phyloP scores from a whole-genome alignment of 768 basidiomycete genomes.

The Daedaleopsis sinensis region DNA sequence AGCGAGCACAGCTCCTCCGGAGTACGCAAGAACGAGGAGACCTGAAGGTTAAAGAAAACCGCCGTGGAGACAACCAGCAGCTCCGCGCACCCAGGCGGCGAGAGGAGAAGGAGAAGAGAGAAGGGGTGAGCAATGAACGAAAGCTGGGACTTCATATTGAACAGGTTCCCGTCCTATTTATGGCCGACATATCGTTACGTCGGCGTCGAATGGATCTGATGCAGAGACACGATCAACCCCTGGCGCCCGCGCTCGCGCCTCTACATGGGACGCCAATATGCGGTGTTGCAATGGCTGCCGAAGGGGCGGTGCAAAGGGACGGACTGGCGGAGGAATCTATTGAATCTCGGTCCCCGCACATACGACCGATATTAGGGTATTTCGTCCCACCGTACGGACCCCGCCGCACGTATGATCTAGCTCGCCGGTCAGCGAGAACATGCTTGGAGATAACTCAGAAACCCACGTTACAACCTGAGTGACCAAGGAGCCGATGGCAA shows the following conservation, averaged over 20 bases:
- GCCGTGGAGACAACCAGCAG: neutral
- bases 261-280: neutral
- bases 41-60: too few relatives aligned
- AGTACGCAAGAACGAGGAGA: neutral
- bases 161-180: neutral
- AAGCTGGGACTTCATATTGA: neutral
- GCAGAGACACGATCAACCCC: slow-evolving; percentile 10
- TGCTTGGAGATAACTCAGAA: too few relatives aligned
- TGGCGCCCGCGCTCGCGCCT: slow-evolving; percentile 5
- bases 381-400: too few relatives aligned
- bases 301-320: too few relatives aligned
- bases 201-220: neutral
- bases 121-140: slow-evolving; percentile 1
- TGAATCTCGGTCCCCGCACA: too few relatives aligned
- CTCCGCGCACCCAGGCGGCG: slow-evolving; percentile 22
- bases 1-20: slow-evolving; percentile 20
- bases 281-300: neutral
- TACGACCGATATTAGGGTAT: too few relatives aligned
- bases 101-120: slow-evolving; percentile 4
- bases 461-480: too few relatives aligned
- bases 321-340: too few relatives aligned
- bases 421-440: too few relatives aligned
- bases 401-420: too few relatives aligned
- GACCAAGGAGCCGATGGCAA: too few relatives aligned
- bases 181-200: neutral